These are phyloP conservation scores for Fusarium sp. DNA, from an alignment of 2,329 filamentous ascomycete species.

Conservation along the genomic window DNA sequence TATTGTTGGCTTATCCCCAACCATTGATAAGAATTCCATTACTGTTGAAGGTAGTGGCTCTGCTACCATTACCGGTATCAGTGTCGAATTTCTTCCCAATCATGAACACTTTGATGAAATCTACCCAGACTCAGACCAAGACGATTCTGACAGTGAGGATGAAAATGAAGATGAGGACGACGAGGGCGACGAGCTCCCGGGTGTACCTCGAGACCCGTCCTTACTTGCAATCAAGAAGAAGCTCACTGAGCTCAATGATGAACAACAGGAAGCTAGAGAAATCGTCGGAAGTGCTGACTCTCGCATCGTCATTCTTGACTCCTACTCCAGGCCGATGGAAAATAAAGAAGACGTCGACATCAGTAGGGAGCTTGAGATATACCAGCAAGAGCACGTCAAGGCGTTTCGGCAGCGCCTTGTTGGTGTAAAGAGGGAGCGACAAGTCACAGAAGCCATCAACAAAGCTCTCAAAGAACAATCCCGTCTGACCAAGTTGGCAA, in stretches of 20 bases:
- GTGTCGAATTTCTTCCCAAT: constrained; percentile 69
- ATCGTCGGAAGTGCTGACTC: constrained; percentile 44
- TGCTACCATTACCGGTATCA: constrained; percentile 71
- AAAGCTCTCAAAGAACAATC: constrained; percentile 51
- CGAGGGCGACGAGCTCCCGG: constrained; percentile 37
- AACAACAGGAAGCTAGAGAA: constrained; percentile 40
- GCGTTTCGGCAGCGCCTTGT: constrained; percentile 57
- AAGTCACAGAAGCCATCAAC: constrained; percentile 51
- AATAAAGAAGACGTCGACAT: constrained; percentile 53
- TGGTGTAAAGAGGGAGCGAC: constrained; percentile 50
- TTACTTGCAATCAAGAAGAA: constrained; percentile 48
- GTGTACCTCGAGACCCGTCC: constrained; percentile 28
- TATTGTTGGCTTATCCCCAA: constrained; percentile 67
- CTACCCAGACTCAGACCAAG: constrained; percentile 61
- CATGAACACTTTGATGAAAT: constrained; percentile 66
- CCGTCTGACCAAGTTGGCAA: constrained; percentile 47
- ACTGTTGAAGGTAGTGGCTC: constrained; percentile 69
- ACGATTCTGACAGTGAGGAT: constrained; percentile 48
- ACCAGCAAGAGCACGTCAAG: constrained; percentile 58
- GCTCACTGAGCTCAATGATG: constrained; percentile 49
- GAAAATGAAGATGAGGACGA: constrained; percentile 44
- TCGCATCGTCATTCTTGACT: constrained; percentile 58
- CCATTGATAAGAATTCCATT: constrained; percentile 69
- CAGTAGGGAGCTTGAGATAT: constrained; percentile 55
- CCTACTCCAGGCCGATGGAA: constrained; percentile 55